phyloP scores from a whole-genome alignment of 352 stramenopile species.

The Phytopythium ostracodes region DNA sequence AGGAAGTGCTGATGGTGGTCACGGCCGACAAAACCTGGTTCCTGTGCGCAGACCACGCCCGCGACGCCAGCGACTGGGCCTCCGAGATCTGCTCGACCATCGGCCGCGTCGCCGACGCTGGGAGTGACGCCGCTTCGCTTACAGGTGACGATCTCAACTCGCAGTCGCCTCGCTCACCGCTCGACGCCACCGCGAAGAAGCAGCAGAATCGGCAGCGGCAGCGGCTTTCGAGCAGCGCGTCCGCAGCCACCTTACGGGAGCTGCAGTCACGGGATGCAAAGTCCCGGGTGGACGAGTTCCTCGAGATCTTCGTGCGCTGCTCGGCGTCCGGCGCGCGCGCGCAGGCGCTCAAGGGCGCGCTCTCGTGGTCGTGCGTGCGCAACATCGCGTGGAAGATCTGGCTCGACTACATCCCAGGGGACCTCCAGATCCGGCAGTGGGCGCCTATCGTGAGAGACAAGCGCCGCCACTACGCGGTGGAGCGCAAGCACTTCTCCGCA shows the following conservation, averaged over 20 bases:
- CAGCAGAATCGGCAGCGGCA: constrained; percentile 18
- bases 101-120: constrained; percentile 29
- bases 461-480: constrained; percentile 35
- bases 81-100: constrained; percentile 58
- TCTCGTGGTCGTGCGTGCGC: constrained; percentile 73
- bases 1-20: constrained; percentile 73
- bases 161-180: not conserved
- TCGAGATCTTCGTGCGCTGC: constrained; percentile 66
- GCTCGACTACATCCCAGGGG: constrained; percentile 47
- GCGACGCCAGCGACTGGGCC: constrained; percentile 58
- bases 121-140: constrained; percentile 9
- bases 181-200: not conserved
- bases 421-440: constrained; percentile 51
- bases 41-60: constrained; percentile 54
- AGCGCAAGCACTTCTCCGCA: constrained; percentile 16
- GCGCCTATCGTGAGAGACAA: constrained; percentile 24
- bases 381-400: constrained; percentile 71
- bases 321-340: constrained; percentile 39
- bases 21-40: constrained; percentile 80
- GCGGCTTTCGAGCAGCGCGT: constrained; percentile 41
- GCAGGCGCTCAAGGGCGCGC: constrained; percentile 53
- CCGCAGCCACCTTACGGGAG: constrained; percentile 42
- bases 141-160: not conserved
- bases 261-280: constrained; percentile 53
- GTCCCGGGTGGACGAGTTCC: constrained; percentile 61